These are phyloP conservation scores for Harrya chromipes DNA, from an alignment of 768 basidiomycete genomes.

Conservation along the genomic window DNA sequence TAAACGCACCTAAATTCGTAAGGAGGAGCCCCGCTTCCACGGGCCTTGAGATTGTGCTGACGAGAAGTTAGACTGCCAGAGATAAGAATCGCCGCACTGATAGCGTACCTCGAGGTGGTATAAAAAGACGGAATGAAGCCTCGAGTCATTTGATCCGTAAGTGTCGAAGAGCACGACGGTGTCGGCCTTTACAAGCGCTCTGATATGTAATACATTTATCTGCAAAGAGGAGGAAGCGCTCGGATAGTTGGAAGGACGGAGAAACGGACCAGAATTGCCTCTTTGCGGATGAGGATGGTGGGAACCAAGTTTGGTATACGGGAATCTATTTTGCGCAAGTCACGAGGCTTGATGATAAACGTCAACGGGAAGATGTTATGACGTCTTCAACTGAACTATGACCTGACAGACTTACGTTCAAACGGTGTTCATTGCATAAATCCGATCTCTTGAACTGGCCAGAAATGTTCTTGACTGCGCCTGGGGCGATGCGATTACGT, in stretches of 20 bases:
- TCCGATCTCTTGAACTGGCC: constrained; percentile 90
- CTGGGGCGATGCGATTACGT: constrained; percentile 42
- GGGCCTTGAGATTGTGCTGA: constrained; percentile 81
- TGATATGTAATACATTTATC: constrained; percentile 93
- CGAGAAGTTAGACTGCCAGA: constrained; percentile 11
- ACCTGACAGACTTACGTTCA: constrained; percentile 66
- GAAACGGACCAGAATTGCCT: constrained; percentile 77
- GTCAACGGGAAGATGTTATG: constrained; percentile 22
- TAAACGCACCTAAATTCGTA: constrained; percentile 79
- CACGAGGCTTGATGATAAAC: constrained; percentile 66
- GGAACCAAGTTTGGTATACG: constrained; percentile 92
- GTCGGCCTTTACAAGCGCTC: constrained; percentile 92
- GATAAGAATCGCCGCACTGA: constrained; percentile 9
- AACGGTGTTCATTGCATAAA: constrained; percentile 79
- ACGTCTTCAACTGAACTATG: constrained; percentile 11
- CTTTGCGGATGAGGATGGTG: constrained; percentile 85
- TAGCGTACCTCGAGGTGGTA: constrained; percentile 76
- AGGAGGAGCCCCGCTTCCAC: constrained; percentile 65
- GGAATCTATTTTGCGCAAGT: constrained; percentile 95
- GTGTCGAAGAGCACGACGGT: constrained; percentile 90
- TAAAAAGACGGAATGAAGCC: constrained; percentile 81
- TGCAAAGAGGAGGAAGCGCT: constrained; percentile 30
- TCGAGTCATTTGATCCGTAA: constrained; percentile 82
- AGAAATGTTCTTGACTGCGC: constrained; percentile 82
- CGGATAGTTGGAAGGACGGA: not conserved